Conservation (phyloP, 306 rosid species). For the Hippophae gyantsensis region DNA sequence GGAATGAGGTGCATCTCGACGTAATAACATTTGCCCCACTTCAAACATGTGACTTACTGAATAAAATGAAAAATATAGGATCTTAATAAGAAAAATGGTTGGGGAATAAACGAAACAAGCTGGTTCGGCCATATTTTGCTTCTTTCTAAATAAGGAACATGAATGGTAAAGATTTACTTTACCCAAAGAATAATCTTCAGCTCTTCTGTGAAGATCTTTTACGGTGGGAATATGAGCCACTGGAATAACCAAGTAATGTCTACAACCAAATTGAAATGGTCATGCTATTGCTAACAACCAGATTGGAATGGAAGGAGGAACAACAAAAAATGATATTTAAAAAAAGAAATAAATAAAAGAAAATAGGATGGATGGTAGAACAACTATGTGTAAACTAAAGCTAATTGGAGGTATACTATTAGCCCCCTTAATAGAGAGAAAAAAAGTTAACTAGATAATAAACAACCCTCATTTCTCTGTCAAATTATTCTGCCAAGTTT, state of each 20-base stretch:
- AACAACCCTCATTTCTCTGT: no score
- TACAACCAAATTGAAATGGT: slow-evolving; percentile 15
- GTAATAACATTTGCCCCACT: slow-evolving; percentile 50
- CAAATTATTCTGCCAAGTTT: no score
- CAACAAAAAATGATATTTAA: not conserved
- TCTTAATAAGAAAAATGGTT: not conserved
- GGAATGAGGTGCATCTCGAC: slow-evolving; percentile 58
- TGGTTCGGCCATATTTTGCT: not conserved
- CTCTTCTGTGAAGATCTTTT: slow-evolving; percentile 39
- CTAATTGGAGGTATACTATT: no score
- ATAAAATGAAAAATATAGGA: slow-evolving; percentile 6
- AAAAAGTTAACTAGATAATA: no score
- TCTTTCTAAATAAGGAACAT: no score
- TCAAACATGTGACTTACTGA: slow-evolving; percentile 68
- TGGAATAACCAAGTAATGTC: slow-evolving; percentile 81
- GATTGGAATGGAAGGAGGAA: not conserved
- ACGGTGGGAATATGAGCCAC: slow-evolving; percentile 57
- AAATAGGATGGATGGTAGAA: not conserved
- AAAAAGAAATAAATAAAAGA: not conserved
- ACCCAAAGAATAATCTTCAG: slow-evolving; percentile 61
- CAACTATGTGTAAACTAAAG: not conserved
- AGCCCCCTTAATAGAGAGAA: no score
- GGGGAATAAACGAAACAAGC: not conserved
- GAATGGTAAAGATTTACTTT: slow-evolving; percentile 11
- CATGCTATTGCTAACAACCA: not conserved